Base-by-base conservation (phyloP, 139 green algal genomes). In the Mesotaenium endlicherianum region DNA sequence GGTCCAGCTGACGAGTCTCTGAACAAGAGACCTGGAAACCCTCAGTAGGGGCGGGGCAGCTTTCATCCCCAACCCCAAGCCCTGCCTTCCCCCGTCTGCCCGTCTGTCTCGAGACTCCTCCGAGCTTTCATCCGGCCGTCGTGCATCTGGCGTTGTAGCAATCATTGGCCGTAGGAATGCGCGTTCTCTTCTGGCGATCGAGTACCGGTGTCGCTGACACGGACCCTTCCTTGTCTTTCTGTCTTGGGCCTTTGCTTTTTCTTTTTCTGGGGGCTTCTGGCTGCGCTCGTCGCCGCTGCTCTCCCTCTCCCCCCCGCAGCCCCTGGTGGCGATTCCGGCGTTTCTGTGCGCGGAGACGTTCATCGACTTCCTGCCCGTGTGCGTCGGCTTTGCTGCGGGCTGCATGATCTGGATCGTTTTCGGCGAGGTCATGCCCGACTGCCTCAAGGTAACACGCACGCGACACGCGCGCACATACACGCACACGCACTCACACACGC, bases 361-460 rank as follows among this genome's bases (percentile, higher is more conserved):
- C 85, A 85, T 34, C 68, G 71, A 76, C 1, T 84, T 98, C 75
- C 92, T 99, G 76, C 96, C 96, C 0, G 55, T 97, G 30, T 95
- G 92, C 3, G 84, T 98, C 70, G 96, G 96, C 59, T 98, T 99
- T 90, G 95, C 96, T 0, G 96, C 95, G 1, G 96, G 96, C 36
- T 98, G 96, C 93, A 99, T 99, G 96, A 89, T 98, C 11, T 99
- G 95, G 95, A 97, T 99, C 44, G 95, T 97, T 49, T 95, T 97
- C 77, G 95, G 94, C 0, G 96, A 98, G 91, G 90, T 99, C 39
- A 89, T 98, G 47, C 96, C 96, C 0, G 96, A 98, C 47, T 93
- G 95, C 2, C 85, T 98, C 67, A 92, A 93, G 59, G 90, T 86
- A 38, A 49, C n/a, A n/a, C n/a, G n/a, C n/a, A n/a, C n/a, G n/a